A percentile compares a stretch with the other conserved stretches of the same genome.
Conservation (phyloP, 148 eudicot species). For the Cornus kousa region DNA sequence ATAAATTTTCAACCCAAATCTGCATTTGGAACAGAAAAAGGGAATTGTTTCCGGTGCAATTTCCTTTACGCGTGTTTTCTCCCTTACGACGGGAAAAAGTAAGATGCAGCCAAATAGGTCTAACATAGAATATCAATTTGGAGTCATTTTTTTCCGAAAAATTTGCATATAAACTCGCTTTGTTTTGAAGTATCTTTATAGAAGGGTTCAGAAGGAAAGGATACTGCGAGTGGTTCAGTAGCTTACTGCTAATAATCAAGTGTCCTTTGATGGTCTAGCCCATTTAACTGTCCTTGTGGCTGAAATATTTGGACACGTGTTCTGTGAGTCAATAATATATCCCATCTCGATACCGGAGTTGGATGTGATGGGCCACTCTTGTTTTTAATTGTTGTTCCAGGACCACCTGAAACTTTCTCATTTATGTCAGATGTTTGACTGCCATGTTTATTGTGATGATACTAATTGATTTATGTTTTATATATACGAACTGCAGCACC, state of each 20-base stretch:
- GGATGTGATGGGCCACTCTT: conserved; percentile 11
- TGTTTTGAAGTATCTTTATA: conserved; percentile 1
- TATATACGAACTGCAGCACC: conserved; percentile 42
- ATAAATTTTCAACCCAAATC: neutral
- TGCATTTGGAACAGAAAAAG: neutral
- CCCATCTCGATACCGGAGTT: conserved; percentile 3
- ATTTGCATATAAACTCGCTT: neutral
- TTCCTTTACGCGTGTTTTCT: neutral
- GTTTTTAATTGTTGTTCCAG: neutral
- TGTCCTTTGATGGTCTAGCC: conserved; percentile 16
- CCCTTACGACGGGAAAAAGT: neutral
- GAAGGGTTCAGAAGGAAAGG: neutral
- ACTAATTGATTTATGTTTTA: neutral
- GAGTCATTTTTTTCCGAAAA: too few relatives aligned
- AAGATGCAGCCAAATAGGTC: neutral
- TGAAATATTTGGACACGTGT: neutral
- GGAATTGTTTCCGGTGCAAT: neutral
- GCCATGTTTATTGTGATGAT: conserved; percentile 12
- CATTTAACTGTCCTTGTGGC: conserved; percentile 1
- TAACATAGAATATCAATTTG: neutral
- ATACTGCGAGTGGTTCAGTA: neutral
- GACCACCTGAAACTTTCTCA: conserved; percentile 11
- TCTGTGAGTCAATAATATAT: neutral
- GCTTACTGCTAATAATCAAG: conserved; percentile 7
- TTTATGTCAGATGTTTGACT: conserved; percentile 8